Conservation (phyloP, 2,329 filamentous ascomycete genomes). For the Hymenoscyphus infarciens region DNA sequence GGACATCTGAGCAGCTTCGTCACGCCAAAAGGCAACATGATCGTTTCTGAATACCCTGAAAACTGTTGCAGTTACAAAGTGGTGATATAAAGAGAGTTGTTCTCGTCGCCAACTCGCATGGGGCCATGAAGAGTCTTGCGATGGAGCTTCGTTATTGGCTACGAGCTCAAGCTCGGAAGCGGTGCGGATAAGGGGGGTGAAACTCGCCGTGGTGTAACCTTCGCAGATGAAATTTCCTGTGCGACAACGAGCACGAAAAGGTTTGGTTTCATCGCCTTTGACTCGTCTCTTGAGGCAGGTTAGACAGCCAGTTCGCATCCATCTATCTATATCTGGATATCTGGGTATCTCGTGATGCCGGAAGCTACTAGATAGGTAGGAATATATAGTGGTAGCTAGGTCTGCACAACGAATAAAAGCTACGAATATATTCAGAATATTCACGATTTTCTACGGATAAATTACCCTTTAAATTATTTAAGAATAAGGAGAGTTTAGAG, state of each 20-base stretch:
- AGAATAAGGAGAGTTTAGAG: too few relatives aligned
- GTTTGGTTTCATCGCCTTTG: slow-evolving; percentile 26
- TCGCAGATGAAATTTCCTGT: slow-evolving; percentile 23
- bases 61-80: slow-evolving; percentile 27
- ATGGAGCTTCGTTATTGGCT: too few relatives aligned
- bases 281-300: slow-evolving; percentile 25
- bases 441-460: too few relatives aligned
- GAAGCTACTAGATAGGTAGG: too few relatives aligned
- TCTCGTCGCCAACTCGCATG: slow-evolving; percentile 24
- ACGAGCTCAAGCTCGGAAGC: background rate
- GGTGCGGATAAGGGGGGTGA: background rate
- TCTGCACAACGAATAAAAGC: too few relatives aligned
- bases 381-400: too few relatives aligned
- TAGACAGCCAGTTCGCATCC: slow-evolving; percentile 24
- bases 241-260: slow-evolving; percentile 22
- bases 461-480: too few relatives aligned
- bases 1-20: slow-evolving; percentile 27
- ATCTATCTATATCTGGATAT: background rate
- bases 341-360: too few relatives aligned
- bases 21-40: slow-evolving; percentile 25
- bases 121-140: slow-evolving; percentile 16
- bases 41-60: slow-evolving; percentile 21
- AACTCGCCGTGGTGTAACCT: slow-evolving; percentile 17
- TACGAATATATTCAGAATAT: too few relatives aligned
- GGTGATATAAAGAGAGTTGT: slow-evolving; percentile 27